A percentile compares a stretch with the other conserved stretches of the same genome.
phyloP scores from a whole-genome alignment of 495 filamentous ascomycete genomes.

The Xylaria grammica region DNA sequence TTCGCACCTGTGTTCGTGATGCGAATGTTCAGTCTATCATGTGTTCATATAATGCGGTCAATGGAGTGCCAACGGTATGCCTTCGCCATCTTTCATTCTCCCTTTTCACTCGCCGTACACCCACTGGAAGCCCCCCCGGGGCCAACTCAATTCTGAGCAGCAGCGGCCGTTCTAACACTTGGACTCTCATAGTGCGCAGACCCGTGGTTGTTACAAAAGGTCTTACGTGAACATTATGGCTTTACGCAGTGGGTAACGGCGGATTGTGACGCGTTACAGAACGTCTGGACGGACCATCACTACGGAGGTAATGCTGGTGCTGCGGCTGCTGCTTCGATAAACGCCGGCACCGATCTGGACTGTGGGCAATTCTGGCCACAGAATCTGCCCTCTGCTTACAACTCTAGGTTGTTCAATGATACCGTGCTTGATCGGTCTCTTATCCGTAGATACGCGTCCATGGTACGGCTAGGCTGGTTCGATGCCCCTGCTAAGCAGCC shows the following conservation, averaged over 20 bases:
- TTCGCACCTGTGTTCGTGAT: constrained; percentile 57
- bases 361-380: constrained; percentile 63
- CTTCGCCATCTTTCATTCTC: not conserved
- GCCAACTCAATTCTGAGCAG: not conserved
- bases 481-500: constrained; percentile 49
- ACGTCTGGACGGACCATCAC: constrained; percentile 61
- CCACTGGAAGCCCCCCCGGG: no score
- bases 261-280: constrained; percentile 64
- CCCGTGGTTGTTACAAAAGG: constrained; percentile 60
- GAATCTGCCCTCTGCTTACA: constrained; percentile 50
- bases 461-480: constrained; percentile 65
- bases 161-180: not conserved
- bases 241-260: constrained; percentile 60
- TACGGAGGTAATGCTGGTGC: constrained; percentile 53
- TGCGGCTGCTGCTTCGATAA: constrained; percentile 60
- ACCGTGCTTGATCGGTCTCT: constrained; percentile 57
- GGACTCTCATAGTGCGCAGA: constrained; percentile 46
- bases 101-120: no score
- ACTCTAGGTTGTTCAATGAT: constrained; percentile 41
- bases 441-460: constrained; percentile 59
- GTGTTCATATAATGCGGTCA: constrained; percentile 68
- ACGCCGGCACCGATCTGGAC: constrained; percentile 66
- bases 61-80: constrained; percentile 56
- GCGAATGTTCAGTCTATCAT: constrained; percentile 62
- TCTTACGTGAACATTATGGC: constrained; percentile 60